Evolutionary conservation across 1,284 basidiomycete species (phyloP).

Genomic region (Ustilago esculenta): DNA sequence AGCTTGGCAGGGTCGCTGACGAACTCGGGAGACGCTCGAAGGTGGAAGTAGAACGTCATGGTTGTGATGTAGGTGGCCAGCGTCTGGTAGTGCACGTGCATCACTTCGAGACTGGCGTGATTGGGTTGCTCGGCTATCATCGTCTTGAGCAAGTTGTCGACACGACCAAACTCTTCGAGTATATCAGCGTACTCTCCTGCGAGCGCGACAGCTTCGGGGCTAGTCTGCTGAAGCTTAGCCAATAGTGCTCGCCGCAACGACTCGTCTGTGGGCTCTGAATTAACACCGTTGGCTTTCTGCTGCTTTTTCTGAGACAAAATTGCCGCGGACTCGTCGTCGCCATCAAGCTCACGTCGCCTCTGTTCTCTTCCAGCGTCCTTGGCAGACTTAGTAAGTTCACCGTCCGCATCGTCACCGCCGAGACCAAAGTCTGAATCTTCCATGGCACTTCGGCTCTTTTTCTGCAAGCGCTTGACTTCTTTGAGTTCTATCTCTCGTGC

Average conservation of each 20-base stretch:
- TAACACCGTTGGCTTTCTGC: background rate
- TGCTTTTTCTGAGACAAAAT: background rate
- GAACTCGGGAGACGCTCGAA: slow-evolving; percentile 72
- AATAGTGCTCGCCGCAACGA: slow-evolving; percentile 70
- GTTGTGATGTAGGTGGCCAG: slow-evolving; percentile 88
- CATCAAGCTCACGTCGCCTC: slow-evolving; percentile 54
- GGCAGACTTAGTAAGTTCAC: slow-evolving; percentile 41
- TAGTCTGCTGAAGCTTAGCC: slow-evolving; percentile 79
- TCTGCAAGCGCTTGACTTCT: slow-evolving; percentile 83
- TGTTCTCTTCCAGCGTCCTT: slow-evolving; percentile 53
- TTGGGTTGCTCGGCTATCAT: slow-evolving; percentile 71
- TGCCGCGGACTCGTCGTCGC: slow-evolving; percentile 4
- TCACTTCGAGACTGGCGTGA: slow-evolving; percentile 68
- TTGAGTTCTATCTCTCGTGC: slow-evolving; percentile 78
- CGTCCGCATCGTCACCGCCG: slow-evolving; percentile 71
- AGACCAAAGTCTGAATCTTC: slow-evolving; percentile 85
- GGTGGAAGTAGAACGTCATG: slow-evolving; percentile 90
- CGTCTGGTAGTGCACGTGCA: slow-evolving; percentile 71
- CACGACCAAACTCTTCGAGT: slow-evolving; percentile 71
- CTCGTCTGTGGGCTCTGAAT: slow-evolving; percentile 7
- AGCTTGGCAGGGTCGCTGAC: slow-evolving; percentile 46
- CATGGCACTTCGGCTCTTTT: slow-evolving; percentile 78
- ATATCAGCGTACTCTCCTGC: slow-evolving; percentile 71
- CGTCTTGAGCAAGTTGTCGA: slow-evolving; percentile 73
- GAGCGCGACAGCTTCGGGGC: slow-evolving; percentile 76